Evolutionary conservation across 2,329 filamentous ascomycete genomes (phyloP).

Genomic region (Neobulgaria alba): DNA sequence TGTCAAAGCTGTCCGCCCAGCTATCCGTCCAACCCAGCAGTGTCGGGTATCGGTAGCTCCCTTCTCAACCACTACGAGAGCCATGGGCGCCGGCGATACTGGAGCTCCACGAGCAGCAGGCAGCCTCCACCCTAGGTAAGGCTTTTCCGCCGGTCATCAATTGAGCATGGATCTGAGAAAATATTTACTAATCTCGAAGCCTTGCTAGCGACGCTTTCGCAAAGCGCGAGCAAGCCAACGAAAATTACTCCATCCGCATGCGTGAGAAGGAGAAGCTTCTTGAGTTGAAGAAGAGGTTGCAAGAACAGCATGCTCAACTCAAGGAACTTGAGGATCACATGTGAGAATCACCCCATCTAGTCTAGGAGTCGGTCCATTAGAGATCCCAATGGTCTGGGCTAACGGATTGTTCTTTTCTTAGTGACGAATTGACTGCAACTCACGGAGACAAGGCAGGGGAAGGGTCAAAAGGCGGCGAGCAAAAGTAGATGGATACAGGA

Average conservation of each 20-base stretch:
- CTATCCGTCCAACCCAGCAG: constrained; percentile 36
- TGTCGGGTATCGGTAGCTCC: constrained; percentile 45
- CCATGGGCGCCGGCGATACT: constrained; percentile 59
- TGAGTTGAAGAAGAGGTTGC: constrained; percentile 64
- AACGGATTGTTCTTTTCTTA: constrained; percentile 30
- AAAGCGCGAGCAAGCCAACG: constrained; percentile 79
- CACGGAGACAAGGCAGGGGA: constrained; percentile 35
- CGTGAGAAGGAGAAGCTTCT: constrained; percentile 87
- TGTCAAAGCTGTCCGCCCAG: constrained; percentile 40
- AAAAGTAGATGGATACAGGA: constrained; percentile 26
- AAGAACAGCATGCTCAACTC: constrained; percentile 73
- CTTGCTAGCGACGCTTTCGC: constrained; percentile 74
- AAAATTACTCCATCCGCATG: constrained; percentile 76
- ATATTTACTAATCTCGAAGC: too few species aligned
- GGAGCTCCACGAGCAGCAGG: constrained; percentile 22
- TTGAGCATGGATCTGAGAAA: too few species aligned
- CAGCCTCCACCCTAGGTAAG: too few species aligned
- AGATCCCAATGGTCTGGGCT: too few species aligned
- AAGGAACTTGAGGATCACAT: constrained; percentile 81
- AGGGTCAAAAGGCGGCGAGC: too few species aligned
- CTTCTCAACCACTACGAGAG: constrained; percentile 27
- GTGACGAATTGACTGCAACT: constrained; percentile 68
- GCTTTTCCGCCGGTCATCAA: too few species aligned
- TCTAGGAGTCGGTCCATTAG: not conserved
- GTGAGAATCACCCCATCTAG: constrained; percentile 41